These are phyloP conservation scores for Orbilia ellipsospora DNA, from an alignment of 2,329 filamentous ascomycete genomes.

Conservation along the genomic window DNA sequence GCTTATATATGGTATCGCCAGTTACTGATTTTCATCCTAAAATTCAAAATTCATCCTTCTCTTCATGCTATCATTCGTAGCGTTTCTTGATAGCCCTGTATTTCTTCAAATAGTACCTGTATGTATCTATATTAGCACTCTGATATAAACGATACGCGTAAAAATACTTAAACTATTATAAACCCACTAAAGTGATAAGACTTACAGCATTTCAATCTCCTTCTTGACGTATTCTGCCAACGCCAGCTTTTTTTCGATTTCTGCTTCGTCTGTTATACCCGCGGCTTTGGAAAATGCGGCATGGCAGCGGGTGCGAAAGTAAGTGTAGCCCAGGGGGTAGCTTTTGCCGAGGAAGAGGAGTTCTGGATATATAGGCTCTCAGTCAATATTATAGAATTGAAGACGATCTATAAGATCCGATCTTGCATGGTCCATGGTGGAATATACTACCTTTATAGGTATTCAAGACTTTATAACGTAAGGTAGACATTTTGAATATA, in stretches of 20 bases:
- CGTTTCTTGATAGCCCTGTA: constrained; percentile 40
- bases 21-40: too few species aligned
- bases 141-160: background rate
- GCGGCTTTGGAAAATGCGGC: constrained; percentile 38
- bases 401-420: too few species aligned
- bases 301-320: constrained; percentile 52
- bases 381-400: too few species aligned
- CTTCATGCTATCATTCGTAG: too few species aligned
- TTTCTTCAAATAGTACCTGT: constrained; percentile 50
- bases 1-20: too few species aligned
- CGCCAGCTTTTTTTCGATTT: constrained; percentile 23
- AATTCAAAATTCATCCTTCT: too few species aligned
- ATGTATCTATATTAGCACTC: background rate
- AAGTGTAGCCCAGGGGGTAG: constrained; percentile 48
- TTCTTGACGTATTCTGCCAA: constrained; percentile 51
- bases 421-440: too few species aligned
- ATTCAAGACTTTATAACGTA: constrained; percentile 35
- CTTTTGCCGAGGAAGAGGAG: constrained; percentile 51
- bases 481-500: constrained; percentile 29
- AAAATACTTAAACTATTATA: too few species aligned
- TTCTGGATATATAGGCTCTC: constrained; percentile 17
- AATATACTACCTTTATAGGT: constrained; percentile 51
- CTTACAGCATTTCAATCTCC: constrained; percentile 52
- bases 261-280: constrained; percentile 26
- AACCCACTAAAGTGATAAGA: constrained; percentile 1